Evolutionary conservation across 202 grass and related monocot genomes (phyloP), one percentile per base, ranked within the genome.

Genomic region (Carex arenaria): DNA sequence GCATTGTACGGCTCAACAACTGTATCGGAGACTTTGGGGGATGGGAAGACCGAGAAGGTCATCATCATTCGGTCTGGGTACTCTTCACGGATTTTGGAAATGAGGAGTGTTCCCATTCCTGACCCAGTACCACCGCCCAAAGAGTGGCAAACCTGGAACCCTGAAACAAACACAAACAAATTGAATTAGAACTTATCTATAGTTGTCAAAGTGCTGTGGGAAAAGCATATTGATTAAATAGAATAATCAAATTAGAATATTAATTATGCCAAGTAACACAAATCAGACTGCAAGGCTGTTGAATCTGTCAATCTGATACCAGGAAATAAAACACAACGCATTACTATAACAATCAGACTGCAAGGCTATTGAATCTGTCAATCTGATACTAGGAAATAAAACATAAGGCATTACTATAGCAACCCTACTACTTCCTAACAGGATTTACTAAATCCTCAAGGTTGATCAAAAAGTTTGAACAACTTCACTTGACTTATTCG

Each of bases 61-160:
- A 92, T 87, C 90, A 92, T 92, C 90, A 92, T 92, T 13, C 90
- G 67, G 84, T 92, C 87, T 10, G 87, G 90, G 86, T 92, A 92
- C 81, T 89, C 90, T 61, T 92, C 90, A 20, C 87, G 80, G 75
- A 92, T 92, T 84, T 92, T 92, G 68, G 90, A 92, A 68, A 92
- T 92, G 80, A 92, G 90, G 87, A 92, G 14, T 73, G 93, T 95
- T 10, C 93, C 93, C 93, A 95, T 95, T 20, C 93, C 93, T 83
- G 93, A 95, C 26, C 93, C 90, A 10, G 90, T 92, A 74, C 90
- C 90, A 26, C 90, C 90, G 0, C 87, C 90, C 18, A 92, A 88
- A 15, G 91, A 93, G 86, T 93, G 91, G 81, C 91, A 93, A 0
- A 93, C 86, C 84, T 93, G 91, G 81, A 93, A 93, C 0, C 91